These are phyloP conservation scores for Pythium dissotocum DNA, from an alignment of 352 stramenopile species.

Conservation along the genomic window DNA sequence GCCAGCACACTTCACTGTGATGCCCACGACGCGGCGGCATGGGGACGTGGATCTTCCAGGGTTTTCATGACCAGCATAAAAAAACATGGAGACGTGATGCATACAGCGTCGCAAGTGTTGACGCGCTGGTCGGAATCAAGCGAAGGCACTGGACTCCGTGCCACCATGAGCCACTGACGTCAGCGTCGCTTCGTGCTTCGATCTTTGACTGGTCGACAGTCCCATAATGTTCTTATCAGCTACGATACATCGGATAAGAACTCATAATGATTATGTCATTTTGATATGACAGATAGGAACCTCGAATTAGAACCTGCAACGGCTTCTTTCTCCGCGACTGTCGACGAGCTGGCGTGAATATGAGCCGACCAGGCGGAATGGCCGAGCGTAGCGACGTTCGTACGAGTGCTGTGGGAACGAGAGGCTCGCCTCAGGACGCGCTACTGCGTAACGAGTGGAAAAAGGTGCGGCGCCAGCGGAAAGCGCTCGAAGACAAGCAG, in stretches of 20 bases:
- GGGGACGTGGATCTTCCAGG: too few species aligned
- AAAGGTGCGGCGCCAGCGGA: conserved; percentile 10
- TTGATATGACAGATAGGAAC: not conserved
- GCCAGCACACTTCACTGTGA: too few species aligned
- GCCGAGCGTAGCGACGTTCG: not conserved
- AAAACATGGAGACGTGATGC: too few species aligned
- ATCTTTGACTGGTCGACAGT: not conserved
- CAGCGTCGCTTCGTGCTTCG: not conserved
- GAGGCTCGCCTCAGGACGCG: not conserved
- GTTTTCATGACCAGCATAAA: too few species aligned
- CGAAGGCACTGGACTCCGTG: too few species aligned
- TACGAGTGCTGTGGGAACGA: not conserved
- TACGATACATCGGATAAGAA: not conserved
- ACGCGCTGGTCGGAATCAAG: too few species aligned
- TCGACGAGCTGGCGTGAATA: not conserved
- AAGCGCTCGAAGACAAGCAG: conserved; percentile 23
- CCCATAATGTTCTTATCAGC: not conserved
- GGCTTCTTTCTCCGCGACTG: not conserved
- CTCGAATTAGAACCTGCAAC: not conserved
- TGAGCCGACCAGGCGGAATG: not conserved
- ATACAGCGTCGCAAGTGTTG: too few species aligned
- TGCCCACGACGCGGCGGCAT: too few species aligned
- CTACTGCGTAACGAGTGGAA: conserved; percentile 10
- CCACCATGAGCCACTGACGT: not conserved
- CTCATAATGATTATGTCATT: too few species aligned